These are phyloP conservation scores for Plenodomus lindquistii DNA, from an alignment of 2,329 filamentous ascomycete species.

Conservation along the genomic window DNA sequence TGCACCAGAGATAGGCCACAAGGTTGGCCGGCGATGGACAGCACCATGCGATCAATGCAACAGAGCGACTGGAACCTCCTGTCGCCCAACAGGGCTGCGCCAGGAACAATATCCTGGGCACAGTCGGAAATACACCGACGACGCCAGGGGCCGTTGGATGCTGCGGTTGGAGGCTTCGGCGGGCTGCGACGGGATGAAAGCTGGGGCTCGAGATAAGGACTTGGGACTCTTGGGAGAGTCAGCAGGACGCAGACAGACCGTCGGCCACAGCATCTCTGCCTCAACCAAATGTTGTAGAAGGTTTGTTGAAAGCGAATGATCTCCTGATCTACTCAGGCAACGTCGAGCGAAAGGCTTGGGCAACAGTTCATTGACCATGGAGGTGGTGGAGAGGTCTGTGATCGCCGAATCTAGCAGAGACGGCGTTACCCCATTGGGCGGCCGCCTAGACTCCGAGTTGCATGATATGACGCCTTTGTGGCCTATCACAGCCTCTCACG, in stretches of 20 bases:
- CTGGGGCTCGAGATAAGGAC: not conserved
- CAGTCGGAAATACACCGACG: not conserved
- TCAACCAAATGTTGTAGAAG: not conserved
- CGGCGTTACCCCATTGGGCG: slow-evolving; percentile 1
- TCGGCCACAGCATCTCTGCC: not conserved
- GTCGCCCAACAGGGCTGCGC: not conserved
- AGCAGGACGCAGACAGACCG: not conserved
- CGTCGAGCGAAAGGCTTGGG: not conserved
- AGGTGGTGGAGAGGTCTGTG: slow-evolving; percentile 1
- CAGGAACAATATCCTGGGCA: not conserved
- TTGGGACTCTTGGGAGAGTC: not conserved
- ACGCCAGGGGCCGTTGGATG: not conserved
- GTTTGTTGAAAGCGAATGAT: not conserved
- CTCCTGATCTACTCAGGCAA: not conserved
- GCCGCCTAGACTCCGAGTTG: not conserved
- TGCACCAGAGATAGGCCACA: not conserved
- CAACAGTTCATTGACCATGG: not conserved
- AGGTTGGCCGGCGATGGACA: not conserved
- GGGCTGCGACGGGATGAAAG: not conserved
- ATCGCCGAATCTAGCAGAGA: slow-evolving; percentile 2
- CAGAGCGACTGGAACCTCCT: not conserved
- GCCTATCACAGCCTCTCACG: slow-evolving; percentile 21
- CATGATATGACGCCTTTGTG: slow-evolving; percentile 1
- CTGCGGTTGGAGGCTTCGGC: slow-evolving; percentile 2
- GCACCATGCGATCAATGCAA: not conserved